A percentile compares a stretch with the other conserved stretches of the same genome.
phyloP scores from a whole-genome alignment of 169 alveolate species.

The Plasmodium vivax region DNA sequence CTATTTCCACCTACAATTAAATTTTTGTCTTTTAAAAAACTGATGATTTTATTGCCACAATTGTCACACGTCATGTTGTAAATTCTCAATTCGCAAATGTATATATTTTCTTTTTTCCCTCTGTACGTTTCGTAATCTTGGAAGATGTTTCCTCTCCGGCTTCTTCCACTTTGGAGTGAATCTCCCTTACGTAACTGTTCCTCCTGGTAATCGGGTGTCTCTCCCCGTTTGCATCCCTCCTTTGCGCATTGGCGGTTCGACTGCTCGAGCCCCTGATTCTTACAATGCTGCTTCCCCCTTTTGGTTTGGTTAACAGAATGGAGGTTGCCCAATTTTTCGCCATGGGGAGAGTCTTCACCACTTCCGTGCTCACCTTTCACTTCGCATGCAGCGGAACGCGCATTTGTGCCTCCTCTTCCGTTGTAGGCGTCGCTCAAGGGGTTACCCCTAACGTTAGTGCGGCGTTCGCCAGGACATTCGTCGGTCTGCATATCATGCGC shows the following conservation, averaged over 20 bases:
- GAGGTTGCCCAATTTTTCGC: background rate
- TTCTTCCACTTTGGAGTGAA: background rate
- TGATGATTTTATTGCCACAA: slow-evolving; percentile 70
- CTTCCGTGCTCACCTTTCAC: background rate
- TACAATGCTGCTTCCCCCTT: background rate
- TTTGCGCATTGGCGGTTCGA: background rate
- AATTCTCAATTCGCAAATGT: slow-evolving; percentile 58
- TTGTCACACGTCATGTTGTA: slow-evolving; percentile 69
- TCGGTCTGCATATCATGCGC: background rate
- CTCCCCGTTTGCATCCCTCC: background rate
- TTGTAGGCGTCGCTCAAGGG: background rate
- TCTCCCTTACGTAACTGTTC: background rate
- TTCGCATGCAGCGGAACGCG: background rate
- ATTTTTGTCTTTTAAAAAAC: slow-evolving; percentile 47
- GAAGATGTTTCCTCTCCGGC: slow-evolving; percentile 13
- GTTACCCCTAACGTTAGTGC: background rate
- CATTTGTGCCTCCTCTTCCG: background rate
- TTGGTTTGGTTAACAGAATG: background rate
- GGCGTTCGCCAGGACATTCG: background rate
- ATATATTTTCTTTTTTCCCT: slow-evolving; percentile 20
- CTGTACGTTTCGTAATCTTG: slow-evolving; percentile 57
- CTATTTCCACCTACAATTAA: slow-evolving; percentile 57
- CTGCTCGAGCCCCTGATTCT: background rate
- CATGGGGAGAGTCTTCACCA: background rate
- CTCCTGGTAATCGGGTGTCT: background rate